These are phyloP conservation scores for Geotrichum citri-aurantii DNA, from an alignment of 1,139 yeast genomes.

Conservation along the genomic window DNA sequence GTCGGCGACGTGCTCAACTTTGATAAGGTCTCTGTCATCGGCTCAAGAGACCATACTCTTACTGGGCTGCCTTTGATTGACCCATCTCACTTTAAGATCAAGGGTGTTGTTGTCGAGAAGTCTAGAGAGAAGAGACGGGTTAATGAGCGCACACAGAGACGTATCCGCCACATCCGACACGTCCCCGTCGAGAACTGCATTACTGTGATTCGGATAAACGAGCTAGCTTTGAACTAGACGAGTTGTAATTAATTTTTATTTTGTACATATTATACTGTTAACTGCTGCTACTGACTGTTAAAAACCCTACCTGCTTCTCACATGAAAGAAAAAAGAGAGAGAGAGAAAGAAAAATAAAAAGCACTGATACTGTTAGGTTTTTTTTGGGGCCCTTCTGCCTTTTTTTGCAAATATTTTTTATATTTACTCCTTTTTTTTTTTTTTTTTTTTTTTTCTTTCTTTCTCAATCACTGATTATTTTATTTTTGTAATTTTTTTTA, in stretches of 20 bases:
- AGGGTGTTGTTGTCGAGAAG: conserved; percentile 78
- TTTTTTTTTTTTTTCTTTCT: too few relatives aligned
- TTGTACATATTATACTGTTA: neutral
- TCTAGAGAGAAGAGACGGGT: conserved; percentile 75
- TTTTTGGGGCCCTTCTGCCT: neutral
- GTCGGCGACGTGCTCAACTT: conserved; percentile 76
- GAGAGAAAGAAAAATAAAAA: too few relatives aligned
- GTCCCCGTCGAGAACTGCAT: conserved; percentile 71
- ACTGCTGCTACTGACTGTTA: neutral
- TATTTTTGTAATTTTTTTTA: neutral
- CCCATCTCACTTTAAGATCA: conserved; percentile 51
- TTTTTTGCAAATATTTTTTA: neutral
- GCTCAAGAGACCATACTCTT: conserved; percentile 76
- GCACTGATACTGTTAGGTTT: neutral
- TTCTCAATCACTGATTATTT: too few relatives aligned
- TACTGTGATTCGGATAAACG: conserved; percentile 76
- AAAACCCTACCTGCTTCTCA: neutral
- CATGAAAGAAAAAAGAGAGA: neutral
- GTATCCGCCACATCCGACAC: conserved; percentile 80
- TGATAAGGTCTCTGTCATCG: conserved; percentile 72
- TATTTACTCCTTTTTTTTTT: neutral
- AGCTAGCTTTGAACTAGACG: conserved; percentile 34
- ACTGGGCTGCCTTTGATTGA: conserved; percentile 49
- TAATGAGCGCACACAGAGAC: conserved; percentile 62
- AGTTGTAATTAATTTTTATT: neutral